A percentile compares a stretch with the other conserved stretches of the same genome.
Conservation (phyloP, 2,329 filamentous ascomycete genomes). For the Penicillium frequentans region DNA sequence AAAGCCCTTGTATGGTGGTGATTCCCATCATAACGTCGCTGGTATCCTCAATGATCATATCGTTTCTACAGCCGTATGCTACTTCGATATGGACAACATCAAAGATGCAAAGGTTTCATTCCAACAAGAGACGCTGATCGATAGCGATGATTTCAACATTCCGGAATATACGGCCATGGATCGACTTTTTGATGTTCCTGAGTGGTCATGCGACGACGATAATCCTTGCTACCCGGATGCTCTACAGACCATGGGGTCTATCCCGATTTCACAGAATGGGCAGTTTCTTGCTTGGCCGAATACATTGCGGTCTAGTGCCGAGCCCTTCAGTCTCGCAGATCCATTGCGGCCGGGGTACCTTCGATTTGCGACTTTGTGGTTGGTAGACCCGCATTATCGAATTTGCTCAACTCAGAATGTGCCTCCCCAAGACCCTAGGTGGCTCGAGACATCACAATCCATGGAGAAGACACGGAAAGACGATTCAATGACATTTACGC, state of each 20-base stretch:
- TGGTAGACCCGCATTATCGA: background rate
- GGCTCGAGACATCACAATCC: background rate
- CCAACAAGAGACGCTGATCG: background rate
- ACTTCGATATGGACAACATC: background rate
- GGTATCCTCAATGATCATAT: background rate
- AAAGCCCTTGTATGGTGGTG: background rate
- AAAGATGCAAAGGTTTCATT: background rate
- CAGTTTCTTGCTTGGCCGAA: background rate
- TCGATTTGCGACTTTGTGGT: background rate
- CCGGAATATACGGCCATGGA: background rate
- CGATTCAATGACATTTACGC: background rate
- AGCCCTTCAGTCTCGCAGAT: background rate
- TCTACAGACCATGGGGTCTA: background rate
- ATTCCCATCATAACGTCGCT: background rate
- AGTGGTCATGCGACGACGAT: background rate
- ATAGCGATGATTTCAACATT: background rate
- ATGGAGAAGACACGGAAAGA: background rate
- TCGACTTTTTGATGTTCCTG: background rate
- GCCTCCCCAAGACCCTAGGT: background rate
- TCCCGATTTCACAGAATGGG: background rate
- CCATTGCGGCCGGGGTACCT: background rate
- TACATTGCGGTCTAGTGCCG: background rate
- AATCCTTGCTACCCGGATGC: background rate
- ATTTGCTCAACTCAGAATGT: background rate
- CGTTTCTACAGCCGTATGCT: background rate